Base-by-base conservation (phyloP, 2,329 filamentous ascomycete species). In the Hypoxylon sp. region DNA sequence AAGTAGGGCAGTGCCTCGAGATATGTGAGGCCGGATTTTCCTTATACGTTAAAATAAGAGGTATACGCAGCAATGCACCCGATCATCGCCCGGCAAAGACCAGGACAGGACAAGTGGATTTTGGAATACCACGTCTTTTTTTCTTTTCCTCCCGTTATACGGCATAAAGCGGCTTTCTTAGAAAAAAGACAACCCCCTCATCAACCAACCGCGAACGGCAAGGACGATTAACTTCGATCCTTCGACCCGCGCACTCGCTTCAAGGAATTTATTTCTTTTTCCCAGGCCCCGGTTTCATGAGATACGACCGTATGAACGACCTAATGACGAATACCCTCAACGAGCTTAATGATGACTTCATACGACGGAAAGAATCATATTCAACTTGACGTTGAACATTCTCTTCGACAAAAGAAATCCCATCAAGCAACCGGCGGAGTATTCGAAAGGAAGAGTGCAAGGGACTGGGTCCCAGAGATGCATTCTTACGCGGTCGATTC, bases 41-140 rank as follows among this genome's bases (percentile, higher is more conserved):
- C 45, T 60, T 73, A 59, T 70, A 63, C 59, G 60, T 71, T 71
- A 77, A 83, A 80, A 82, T 78, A 86, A 86, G 84, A 87, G 81
- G 81, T 85, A 84, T 75, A 84, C 81, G 86, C 86, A 88, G 86
- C 86, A 86, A 88, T 88, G 86, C 86, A 86, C 80, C 78, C 69
- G 64, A 77, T 72, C 74, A 73, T 69, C 74, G 78, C 79, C 82
- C 80, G 82, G 81, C 79, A 73, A 70, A 79, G 79, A 75, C 79
- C 81, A 81, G 83, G 81, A 82, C 80, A 80, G 79, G 76, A 75
- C 67, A 73, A 71, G 68, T 76, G 75, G 76, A 79, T 81, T 80
- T 78, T 79, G 78, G 78, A 78, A 78, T 73, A 73, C 74, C 74
- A 71, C 67, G 68, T 72, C 71, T 72, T 73, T 73, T 71, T 72